Evolutionary conservation across 257 asterid species (phyloP), one percentile per base, ranked within the genome.

Genomic region (Solanum lycopersicoides): DNA sequence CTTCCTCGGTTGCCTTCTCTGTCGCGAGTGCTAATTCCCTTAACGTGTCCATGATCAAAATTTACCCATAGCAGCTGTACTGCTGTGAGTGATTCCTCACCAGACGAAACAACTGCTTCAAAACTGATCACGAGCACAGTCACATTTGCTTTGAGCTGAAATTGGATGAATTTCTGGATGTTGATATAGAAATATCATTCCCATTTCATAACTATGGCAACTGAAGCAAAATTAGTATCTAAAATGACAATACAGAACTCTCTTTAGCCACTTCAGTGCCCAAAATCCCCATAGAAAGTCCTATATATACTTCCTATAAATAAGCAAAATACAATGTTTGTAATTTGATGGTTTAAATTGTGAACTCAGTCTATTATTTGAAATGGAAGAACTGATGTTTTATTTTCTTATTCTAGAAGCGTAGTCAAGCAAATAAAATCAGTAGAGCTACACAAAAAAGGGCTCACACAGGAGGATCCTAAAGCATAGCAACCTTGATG

Each of bases 181-280:
- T 93, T 95, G 91, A 83, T 93, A 86, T 92, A 91, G 7, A 94
- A 93, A 20, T 94, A 89, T 83, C 95, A 87, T 76, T 93, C 95
- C 93, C 94, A 91, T 69, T 82, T 88, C 23, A 92, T 23, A 59
- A 93, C 93, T 10, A 95, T 93, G 37, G 85, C 94, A 68, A 94
- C 92, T 4, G 98, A 93, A 20, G 96, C 89, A 16, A 95, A 94
- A 7, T 93, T 92, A 30, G 92, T 95, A 16, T 94, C 98, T 86
- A 95, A 59, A 86, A 95, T 95, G 37, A 94, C 95, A 11, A 94
- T 92, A 85, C 94, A 1, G 98, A 95, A 79, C 95, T 92, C 82
- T 92, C 94, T 77, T 94, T 93, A 0, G 96, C 95, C 4, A 94
- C 98, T 85, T 94, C 95, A 1, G 96, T 94, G 25, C 95, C 96